Conservation (phyloP, 2,329 filamentous ascomycete species). For the Alternaria sp. region DNA sequence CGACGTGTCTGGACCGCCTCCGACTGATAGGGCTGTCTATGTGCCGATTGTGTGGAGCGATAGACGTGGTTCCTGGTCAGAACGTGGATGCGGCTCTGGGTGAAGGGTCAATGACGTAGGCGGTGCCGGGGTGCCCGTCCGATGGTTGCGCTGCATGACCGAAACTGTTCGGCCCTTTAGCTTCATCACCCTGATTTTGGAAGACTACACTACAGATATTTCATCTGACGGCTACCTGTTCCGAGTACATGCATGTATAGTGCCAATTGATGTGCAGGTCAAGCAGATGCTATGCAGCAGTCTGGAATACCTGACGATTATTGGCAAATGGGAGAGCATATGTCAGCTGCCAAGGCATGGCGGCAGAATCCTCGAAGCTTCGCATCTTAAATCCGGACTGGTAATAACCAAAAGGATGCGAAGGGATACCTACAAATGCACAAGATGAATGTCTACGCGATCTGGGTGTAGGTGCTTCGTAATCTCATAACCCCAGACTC, state of each 20-base stretch:
- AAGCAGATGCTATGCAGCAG: not conserved
- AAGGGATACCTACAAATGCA: not conserved
- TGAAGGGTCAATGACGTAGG: slow-evolving; percentile 1
- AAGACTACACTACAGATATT: not conserved
- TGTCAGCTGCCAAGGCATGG: not conserved
- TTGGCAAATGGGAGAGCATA: not conserved
- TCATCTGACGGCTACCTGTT: not conserved
- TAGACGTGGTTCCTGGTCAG: not conserved
- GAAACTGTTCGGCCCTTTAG: slow-evolving; percentile 6
- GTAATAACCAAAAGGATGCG: not conserved
- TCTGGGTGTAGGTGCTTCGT: not conserved
- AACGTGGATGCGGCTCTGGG: slow-evolving; percentile 2
- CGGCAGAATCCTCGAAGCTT: not conserved
- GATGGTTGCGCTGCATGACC: slow-evolving; percentile 1
- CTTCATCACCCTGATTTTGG: not conserved
- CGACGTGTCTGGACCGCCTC: not conserved
- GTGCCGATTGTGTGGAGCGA: slow-evolving; percentile 7
- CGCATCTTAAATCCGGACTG: not conserved
- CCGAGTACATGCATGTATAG: not conserved
- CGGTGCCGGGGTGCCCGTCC: not conserved
- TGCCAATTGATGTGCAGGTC: not conserved
- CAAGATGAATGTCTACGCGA: not conserved
- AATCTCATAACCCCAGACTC: not conserved
- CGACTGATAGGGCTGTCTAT: slow-evolving; percentile 7
- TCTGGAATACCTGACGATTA: not conserved